Conservation (phyloP, 1,139 yeast species). For the Hansenula lynferdii region DNA sequence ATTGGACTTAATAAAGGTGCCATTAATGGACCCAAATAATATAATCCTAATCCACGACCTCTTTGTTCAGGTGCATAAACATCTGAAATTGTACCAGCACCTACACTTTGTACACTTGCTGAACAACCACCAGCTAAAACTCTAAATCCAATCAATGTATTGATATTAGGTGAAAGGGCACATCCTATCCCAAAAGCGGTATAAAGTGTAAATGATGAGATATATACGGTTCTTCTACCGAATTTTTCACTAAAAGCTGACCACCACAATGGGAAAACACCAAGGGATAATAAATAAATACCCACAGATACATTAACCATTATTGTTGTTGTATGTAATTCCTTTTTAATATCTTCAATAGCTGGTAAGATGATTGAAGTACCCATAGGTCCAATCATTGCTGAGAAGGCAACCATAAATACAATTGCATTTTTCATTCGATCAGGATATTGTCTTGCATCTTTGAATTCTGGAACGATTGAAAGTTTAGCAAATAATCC, state of each 20-base stretch:
- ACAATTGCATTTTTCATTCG: conserved; percentile 50
- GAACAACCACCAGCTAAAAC: conserved; percentile 76
- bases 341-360: conserved; percentile 50
- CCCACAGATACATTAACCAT: conserved; percentile 79
- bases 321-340: conserved; percentile 51
- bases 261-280: conserved; percentile 90
- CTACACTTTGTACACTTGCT: conserved; percentile 84
- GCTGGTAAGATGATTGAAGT: conserved; percentile 83
- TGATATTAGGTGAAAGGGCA: conserved; percentile 59
- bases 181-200: conserved; percentile 69
- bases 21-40: conserved; percentile 74
- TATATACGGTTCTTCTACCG: conserved; percentile 73
- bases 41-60: conserved; percentile 78
- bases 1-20: conserved; percentile 84
- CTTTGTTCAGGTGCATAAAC: conserved; percentile 62
- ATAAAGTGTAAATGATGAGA: conserved; percentile 60
- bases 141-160: conserved; percentile 61
- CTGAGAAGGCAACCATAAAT: conserved; percentile 64
- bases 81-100: conserved; percentile 86
- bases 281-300: conserved; percentile 65
- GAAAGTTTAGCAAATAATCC: conserved; percentile 51
- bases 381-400: conserved; percentile 89
- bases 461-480: conserved; percentile 65
- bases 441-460: conserved; percentile 60
- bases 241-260: conserved; percentile 68